Evolutionary conservation across 106 monocot species (phyloP), one percentile per base, ranked within the genome.

Genomic region (Dendrobium huoshanense): DNA sequence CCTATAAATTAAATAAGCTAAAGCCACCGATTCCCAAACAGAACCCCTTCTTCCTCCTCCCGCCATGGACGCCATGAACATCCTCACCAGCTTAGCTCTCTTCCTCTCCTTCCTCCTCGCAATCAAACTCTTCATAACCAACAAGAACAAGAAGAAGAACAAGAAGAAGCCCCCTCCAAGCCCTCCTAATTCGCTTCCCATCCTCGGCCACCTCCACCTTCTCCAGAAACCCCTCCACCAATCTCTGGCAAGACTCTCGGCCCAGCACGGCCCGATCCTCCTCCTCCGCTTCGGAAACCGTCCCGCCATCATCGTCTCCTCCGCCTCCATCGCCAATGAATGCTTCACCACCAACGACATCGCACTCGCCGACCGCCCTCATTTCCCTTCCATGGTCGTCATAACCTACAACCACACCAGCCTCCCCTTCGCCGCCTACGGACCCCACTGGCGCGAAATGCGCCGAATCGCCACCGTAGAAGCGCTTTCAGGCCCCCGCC

Each of bases 211-310:
- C 11, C 76, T 41, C 25, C 48, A 49, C 25, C 49, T 76, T 25
- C 49, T 41, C 25, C 10, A 33, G 16, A 75, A 79, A 9, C 82
- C 88, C 19, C 43, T 88, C 59, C 88, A 88, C 77, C 85, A 43
- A 4, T 40, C 80, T 1, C 82, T 85, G 55, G 51, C 85, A 16
- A 2, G 18, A 31, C 47, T 88, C 82, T 75, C 85, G 16, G 19
- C 72, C 59, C 49, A 5, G 49, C 49, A 77, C 70, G 84, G 87
- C 80, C 85, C 82, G 0, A 2, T 88, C 51, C 65, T 88, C 75
- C 61, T 75, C 78, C 83, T 85, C 64, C 88, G 83, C 67, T 88
- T 88, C 58, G 85, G 88, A 11, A 80, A 67, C 41, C 88, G 80
- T 54, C 67, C 80, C 18, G 82, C 83, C 18, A 85, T 88, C 77